Evolutionary conservation across 176 grass and related monocot species (phyloP), one percentile per base, ranked within the genome.

Genomic region (Urochloa ruziziensis): DNA sequence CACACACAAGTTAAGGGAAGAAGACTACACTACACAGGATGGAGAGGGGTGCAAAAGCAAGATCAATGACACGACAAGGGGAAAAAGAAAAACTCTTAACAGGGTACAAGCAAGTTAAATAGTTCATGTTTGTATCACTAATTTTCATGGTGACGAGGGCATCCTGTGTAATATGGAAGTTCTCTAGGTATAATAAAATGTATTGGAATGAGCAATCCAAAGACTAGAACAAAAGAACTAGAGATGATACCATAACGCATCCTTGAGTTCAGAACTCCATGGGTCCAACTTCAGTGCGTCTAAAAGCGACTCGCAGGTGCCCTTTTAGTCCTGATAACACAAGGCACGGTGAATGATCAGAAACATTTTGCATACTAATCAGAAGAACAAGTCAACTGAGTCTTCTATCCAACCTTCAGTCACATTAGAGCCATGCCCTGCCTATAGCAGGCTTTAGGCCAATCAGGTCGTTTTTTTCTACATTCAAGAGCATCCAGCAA

Each of bases 401-500:
- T 47, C n/a, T 37, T 40, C 52, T 14, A 15, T 37, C 34, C 17
- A 54, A 84, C 82, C 82, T 84, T 76, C 34, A 68, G 73, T 76
- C 16, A 84, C 62, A 57, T 43, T n/a, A 77, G 62, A 44, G 82
- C 62, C 68, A 53, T 67, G 48, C 73, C 42, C 48, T 84, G 34
- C 73, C 73, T 29, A 51, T 77, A 84, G 61, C 39, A 67, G 48
- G 61, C 82, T 28, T 42, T 69, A 24, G 36, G 66, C 83, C 88
- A 86, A 5, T 82, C 63, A 57, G 83, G 70, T 58, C 60, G 59
- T 9, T 25, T 57, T 12, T 69, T 85, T 71, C 33, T 77, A 42
- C 83, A 84, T 63, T 71, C 56, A 53, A 71, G 37, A 36, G 70
- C 83, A 73, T 90, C 88, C 36, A 51, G 10, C 42, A 86, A 47